phyloP scores from a whole-genome alignment of 1,139 yeast species.

The Protomyces macrosporus region DNA sequence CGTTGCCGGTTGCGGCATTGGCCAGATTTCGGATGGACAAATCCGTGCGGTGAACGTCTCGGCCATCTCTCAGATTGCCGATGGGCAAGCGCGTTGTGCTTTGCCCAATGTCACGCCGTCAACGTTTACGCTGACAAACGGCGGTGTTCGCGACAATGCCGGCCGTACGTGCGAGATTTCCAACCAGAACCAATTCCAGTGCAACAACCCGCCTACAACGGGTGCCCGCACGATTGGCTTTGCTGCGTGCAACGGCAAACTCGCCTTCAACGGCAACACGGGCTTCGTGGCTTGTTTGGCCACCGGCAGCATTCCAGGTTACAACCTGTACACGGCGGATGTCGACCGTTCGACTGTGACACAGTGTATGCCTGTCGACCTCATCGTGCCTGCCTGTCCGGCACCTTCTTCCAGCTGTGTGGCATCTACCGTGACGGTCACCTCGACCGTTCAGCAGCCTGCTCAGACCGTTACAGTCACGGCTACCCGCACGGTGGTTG shows the following conservation, averaged over 20 bases:
- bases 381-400: conserved; percentile 3
- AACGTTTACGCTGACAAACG: conserved; percentile 13
- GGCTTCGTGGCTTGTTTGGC: conserved; percentile 13
- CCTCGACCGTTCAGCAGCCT: conserved; percentile 1
- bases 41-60: neutral
- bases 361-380: conserved; percentile 2
- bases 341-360: conserved; percentile 12
- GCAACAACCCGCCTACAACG: neutral
- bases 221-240: conserved; percentile 15
- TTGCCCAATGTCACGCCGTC: neutral
- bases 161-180: conserved; percentile 22
- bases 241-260: conserved; percentile 8
- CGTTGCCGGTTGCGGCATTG: conserved; percentile 1
- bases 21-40: conserved; percentile 11
- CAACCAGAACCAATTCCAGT: conserved; percentile 13
- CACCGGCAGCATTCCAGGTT: conserved; percentile 9
- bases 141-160: conserved; percentile 14
- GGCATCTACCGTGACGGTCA: conserved; percentile 20
- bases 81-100: conserved; percentile 18
- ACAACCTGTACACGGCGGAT: conserved; percentile 4
- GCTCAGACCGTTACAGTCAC: neutral
- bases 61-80: conserved; percentile 9
- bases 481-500: neutral
- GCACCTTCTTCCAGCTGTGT: neutral
- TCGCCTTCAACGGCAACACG: conserved; percentile 7